Base-by-base conservation (phyloP, 1,139 yeast genomes). In the Candida pseudoviswanathii region DNA sequence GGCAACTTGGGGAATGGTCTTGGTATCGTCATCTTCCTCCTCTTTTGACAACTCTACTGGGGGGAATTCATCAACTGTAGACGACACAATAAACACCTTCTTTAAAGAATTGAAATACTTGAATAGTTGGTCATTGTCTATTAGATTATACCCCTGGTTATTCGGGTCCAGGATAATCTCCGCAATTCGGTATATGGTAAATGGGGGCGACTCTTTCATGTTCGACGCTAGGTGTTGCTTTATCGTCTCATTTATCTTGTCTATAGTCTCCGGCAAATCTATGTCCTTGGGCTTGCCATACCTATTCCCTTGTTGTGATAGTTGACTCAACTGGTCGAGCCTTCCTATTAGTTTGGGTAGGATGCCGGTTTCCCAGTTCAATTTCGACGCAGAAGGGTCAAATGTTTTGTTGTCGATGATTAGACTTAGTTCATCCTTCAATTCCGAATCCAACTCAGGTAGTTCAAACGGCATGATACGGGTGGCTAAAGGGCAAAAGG, bases 151-250 rank as follows among this genome's bases (percentile, higher is more conserved):
- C 24, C 70, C 69, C 48, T 67, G 62, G 2, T 46, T 47, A 16
- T 53, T 54, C 0, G 86, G 85, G 10, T 68, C 62, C 0, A 63
- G 46, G 1, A 84, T 53, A 21, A 85, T 62, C 60, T 85, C 90
- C 0, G 84, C 77, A 6, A 85, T 56, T 47, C 90, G 63, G 44
- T 75, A 71, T 1, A 82, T 59, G 0, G 89, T 84, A 61, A 82
- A 85, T 0, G 89, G 90, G 1, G 89, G 85, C 1, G 61, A 51
- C 1, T 57, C 53, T 1, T 51, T 24, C 55, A 78, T 81, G 36
- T 59, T 60, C 2, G 46, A 6, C 1, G 49, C 37, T 34, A 79
- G 57, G 27, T 58, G 59, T 6, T 31, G 29, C 2, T 50, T 40
- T 5, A 63, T 52, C 26, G 50, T 52, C 1, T 43, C 44, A 21